Evolutionary conservation across 108 stramenopile species (phyloP), one percentile per base, ranked within the genome.

Genomic region (Nitzschia putrida): DNA sequence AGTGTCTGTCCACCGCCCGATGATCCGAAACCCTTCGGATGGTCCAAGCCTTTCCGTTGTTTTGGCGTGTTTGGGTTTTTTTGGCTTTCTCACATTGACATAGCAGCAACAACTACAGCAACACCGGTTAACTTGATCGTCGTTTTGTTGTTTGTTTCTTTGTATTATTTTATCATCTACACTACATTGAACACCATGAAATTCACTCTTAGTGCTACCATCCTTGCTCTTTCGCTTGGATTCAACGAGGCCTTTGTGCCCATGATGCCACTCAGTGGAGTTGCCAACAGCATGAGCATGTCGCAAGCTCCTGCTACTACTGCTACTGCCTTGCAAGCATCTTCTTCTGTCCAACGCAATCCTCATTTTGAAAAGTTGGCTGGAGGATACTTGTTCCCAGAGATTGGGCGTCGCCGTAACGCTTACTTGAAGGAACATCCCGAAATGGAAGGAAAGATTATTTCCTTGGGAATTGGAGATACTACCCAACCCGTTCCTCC

Each of bases 401-500:
- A 96, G 81, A 98, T 98, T 74, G 97, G 89, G 24, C 94, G 95
- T 68, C 92, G 95, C 61, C 92, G 97, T 23, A 94, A 79, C 60
- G 91, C 85, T 23, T 98, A 94, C 80, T 68, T 96, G 44, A 94
- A 81, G 59, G 81, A 87, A 42, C 90, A 97, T 61, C 97, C 97
- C n/a, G 94, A 95, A 49, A 88, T 90, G 89, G 90, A 89, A 16
- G 86, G 86, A 40, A 79, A 77, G 14, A 92, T 98, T 44, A 98
- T 97, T 67, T 91, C 88, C 41, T 89, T 98, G 34, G 97, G 97
- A 29, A 98, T 98, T 61, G 97, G 97, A 26, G 97, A 98, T 72
- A 98, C 96, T 45, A 98, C 97, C n/a, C 91, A 90, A 76, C 97
- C 97, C 21, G 97, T 98, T 70, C 97, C 96, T 41, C 73, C 79